These are phyloP conservation scores for Achaetomiella virescens DNA, from an alignment of 495 filamentous ascomycete species.

Conservation along the genomic window DNA sequence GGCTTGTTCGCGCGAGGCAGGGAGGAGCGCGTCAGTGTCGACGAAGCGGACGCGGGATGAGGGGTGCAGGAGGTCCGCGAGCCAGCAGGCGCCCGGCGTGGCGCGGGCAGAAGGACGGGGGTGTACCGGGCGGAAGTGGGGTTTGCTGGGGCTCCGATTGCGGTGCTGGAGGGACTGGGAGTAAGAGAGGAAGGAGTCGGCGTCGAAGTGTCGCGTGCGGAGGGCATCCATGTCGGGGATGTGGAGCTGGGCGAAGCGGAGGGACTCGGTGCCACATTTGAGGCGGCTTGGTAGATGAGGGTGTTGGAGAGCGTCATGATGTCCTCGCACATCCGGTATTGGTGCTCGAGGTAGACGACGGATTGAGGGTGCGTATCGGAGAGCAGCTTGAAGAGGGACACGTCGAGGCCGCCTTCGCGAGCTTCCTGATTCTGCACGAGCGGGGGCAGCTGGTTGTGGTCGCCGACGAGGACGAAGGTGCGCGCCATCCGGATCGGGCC, in stretches of 20 bases:
- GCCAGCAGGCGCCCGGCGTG: conserved; percentile 62
- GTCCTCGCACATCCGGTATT: conserved; percentile 97
- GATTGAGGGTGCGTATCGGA: conserved; percentile 81
- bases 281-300: conserved; percentile 85
- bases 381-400: conserved; percentile 87
- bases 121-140: not conserved
- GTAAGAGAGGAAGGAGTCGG: conserved; percentile 29
- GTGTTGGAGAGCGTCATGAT: conserved; percentile 91
- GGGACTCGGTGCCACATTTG: conserved; percentile 75
- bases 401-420: conserved; percentile 76
- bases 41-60: conserved; percentile 69
- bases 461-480: conserved; percentile 92
- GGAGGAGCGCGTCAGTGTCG: conserved; percentile 77
- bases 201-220: conserved; percentile 48
- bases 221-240: conserved; percentile 49
- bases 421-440: conserved; percentile 90
- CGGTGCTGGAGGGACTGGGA: conserved; percentile 11
- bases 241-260: conserved; percentile 61
- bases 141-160: not conserved
- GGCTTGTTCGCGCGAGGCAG: conserved; percentile 58
- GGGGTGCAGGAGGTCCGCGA: conserved; percentile 68
- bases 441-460: conserved; percentile 92
- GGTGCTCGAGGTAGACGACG: conserved; percentile 85
- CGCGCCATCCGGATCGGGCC: conserved; percentile 89
- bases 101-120: conserved; percentile 44